Evolutionary conservation across 2,329 filamentous ascomycete species (phyloP), one percentile per base, ranked within the genome.

Genomic region (Aaosphaeria pasadenensis): DNA sequence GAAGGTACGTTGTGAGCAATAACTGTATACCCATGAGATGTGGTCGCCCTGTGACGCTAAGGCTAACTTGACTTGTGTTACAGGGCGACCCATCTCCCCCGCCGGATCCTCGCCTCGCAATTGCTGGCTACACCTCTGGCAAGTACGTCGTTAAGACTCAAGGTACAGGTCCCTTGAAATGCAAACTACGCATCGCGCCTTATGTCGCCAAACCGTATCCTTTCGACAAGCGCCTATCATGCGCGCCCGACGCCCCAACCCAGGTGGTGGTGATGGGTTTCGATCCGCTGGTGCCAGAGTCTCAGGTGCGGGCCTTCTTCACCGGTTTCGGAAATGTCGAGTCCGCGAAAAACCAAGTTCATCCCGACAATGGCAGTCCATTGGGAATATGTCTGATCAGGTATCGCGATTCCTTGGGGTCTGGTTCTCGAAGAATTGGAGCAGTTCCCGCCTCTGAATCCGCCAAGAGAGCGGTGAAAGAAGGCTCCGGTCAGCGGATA

Each of bases 231-330:
- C 84, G 84, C 59, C 90, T 89, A 4, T 95, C 92, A 2, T 84
- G 95, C 59, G 92, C 91, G 0, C 89, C 91, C 28, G 90, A 90
- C 0, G 92, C 92, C 11, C 89, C 94, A 2, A 90, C 88, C 2
- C 90, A 96, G 67, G 84, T 99, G 43, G 86, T 97, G 4, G 90
- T 96, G 17, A 91, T 86, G n/a, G 90, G 91, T n/a, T 96, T 96
- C 67, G 94, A 97, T 70, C 91, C 92, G 5, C 76, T 97, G 55
- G 86, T 88, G 38, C 83, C 89, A 9, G 89, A 95, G 59, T 81
- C 84, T 47, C 88, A 89, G 60, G 80, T 96, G 44, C 83, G 82
- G 13, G 83, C 86, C 41, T 81, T 89, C 46, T 95, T 95, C 66
- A 83, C 86, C 13, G 83, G 82, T 3, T 95, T 88, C 72, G 91